Base-by-base conservation (phyloP, 2,329 filamentous ascomycete species). In the Magnaporthiopsis rhizophila region DNA sequence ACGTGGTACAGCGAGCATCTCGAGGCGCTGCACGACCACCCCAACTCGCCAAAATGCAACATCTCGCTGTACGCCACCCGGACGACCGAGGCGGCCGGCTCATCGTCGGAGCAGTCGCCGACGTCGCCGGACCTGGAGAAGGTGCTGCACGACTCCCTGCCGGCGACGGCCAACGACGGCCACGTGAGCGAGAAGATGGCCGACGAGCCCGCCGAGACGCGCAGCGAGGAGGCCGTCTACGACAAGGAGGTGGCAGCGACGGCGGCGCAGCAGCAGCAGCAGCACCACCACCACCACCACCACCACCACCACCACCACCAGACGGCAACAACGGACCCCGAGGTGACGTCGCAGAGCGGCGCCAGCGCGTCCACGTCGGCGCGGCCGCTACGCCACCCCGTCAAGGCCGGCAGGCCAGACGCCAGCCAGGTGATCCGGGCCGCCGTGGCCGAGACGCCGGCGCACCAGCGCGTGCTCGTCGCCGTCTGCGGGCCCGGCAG, bases 401-500 rank as follows among this genome's bases (percentile, higher is more conserved):
- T 79, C 65, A 72, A 70, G 50, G 66, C 71, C 6, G 79, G 80
- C 2, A 71, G 80, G 21, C 80, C 80, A 2, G 76, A 81, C 67
- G 69, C 78, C 21, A 73, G 71, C 13, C 68, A 70, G 0, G 71
- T 78, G 11, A 77, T 83, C 61, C 72, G 71, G 7, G 69, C 72
- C 26, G 75, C 77, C 0, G 74, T 82, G 26, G 66, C 65, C 1
- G 73, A 72, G 8, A 71, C 74, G 2, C 69, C 69, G 0, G 66
- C 69, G 18, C 70, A 74, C 57, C 73, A 79, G 66, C 75, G 77
- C 32, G 74, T 81, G 28, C 73, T 79, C 11, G 74, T 84, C 57
- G 80, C 78, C 3, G 80, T 77, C 1, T 84, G 81, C 70, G 81
- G 81, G 3, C 81, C 81, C 1, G 73, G 75, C 28, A 71, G 74